Percentiles rank a stretch among this genome's conserved stretches.
Conservation (phyloP, 1,139 yeast species). For the Debaryomycetaceae sp. region DNA sequence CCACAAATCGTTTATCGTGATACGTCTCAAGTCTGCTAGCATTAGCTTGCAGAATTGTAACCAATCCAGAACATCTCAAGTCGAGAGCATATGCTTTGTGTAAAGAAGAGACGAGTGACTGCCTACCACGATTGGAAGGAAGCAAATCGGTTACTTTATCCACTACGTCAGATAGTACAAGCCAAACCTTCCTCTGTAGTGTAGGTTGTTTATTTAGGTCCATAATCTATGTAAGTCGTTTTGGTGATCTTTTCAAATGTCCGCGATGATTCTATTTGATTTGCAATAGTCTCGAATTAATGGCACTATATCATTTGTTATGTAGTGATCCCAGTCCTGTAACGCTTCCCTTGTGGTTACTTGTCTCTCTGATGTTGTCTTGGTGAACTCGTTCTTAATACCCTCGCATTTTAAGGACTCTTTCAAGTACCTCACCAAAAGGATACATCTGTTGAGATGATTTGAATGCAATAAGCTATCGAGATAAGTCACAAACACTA, state of each 20-base stretch:
- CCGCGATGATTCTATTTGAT: slow-evolving; percentile 1
- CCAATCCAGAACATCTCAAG: slow-evolving; percentile 16
- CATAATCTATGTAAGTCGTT: background rate
- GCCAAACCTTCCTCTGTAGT: slow-evolving; percentile 15
- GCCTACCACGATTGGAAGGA: slow-evolving; percentile 53
- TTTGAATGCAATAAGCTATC: slow-evolving; percentile 15
- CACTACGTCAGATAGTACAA: slow-evolving; percentile 16
- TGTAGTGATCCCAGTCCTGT: slow-evolving; percentile 6
- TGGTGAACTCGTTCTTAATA: slow-evolving; percentile 1
- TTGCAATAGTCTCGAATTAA: slow-evolving; percentile 5
- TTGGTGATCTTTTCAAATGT: background rate
- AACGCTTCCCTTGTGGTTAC: slow-evolving; percentile 1
- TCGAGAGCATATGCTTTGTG: slow-evolving; percentile 40
- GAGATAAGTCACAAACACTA: slow-evolving; percentile 30
- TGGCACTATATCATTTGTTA: slow-evolving; percentile 5
- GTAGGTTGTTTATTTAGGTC: background rate
- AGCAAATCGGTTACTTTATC: slow-evolving; percentile 37
- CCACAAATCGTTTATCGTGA: slow-evolving; percentile 38
- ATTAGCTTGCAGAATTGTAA: slow-evolving; percentile 22
- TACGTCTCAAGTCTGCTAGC: slow-evolving; percentile 28
- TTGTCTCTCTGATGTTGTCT: background rate
- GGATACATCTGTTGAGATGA: slow-evolving; percentile 18
- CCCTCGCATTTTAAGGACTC: slow-evolving; percentile 7
- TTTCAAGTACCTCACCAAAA: slow-evolving; percentile 18
- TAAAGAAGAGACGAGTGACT: slow-evolving; percentile 42